Evolutionary conservation across 164 flowering plant species (phyloP).

Genomic region (Sextonia rubra): DNA sequence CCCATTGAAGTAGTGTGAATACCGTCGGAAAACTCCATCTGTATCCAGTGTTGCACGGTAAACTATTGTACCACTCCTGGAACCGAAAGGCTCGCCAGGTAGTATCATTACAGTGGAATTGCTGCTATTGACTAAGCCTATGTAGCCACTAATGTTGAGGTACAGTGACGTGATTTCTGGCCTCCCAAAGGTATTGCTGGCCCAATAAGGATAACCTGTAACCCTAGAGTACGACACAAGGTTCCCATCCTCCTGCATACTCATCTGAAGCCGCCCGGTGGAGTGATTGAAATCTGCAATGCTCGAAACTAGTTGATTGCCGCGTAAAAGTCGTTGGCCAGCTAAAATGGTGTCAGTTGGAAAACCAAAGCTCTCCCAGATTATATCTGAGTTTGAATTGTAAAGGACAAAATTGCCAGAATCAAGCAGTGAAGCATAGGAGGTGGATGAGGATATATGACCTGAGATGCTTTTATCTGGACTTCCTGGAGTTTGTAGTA

Average conservation of each 20-base stretch:
- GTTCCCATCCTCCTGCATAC: slow-evolving; percentile 6
- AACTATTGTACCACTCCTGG: background rate
- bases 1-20: background rate
- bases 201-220: background rate
- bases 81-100: too few relatives aligned
- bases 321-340: background rate
- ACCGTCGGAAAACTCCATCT: slow-evolving; percentile 11
- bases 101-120: too few relatives aligned
- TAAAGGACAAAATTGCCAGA: slow-evolving; percentile 34
- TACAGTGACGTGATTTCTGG: background rate
- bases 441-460: background rate
- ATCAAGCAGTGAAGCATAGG: slow-evolving; percentile 36
- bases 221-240: background rate
- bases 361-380: slow-evolving; percentile 7
- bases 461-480: background rate
- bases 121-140: background rate
- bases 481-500: background rate
- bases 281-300: background rate
- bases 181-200: background rate
- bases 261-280: background rate
- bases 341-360: slow-evolving; percentile 9
- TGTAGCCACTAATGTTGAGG: background rate
- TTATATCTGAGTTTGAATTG: background rate
- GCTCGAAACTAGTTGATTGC: background rate
- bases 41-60: slow-evolving; percentile 4